phyloP scores from a whole-genome alignment of 805 yeast species.

The Metschnikowia sp. region DNA sequence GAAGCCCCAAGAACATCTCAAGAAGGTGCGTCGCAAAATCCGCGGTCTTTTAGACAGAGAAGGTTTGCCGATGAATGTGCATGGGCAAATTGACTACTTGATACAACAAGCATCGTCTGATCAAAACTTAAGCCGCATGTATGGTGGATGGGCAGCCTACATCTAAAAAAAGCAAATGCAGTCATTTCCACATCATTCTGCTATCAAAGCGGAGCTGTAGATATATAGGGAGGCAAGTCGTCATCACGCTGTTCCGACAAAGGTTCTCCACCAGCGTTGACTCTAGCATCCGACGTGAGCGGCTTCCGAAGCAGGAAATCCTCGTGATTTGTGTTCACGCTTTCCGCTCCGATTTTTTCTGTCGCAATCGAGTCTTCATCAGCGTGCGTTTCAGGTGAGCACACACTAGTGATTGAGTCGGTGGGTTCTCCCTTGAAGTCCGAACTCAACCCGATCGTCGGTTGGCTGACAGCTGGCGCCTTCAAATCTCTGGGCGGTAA shows the following conservation, averaged over 20 bases:
- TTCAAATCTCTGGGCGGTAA: slow-evolving; percentile 5
- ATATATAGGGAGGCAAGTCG: background rate
- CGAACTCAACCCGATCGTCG: too few species aligned
- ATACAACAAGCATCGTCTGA: slow-evolving; percentile 76
- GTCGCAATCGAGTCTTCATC: too few species aligned
- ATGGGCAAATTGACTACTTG: slow-evolving; percentile 88
- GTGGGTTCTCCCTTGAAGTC: too few species aligned
- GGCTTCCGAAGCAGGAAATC: too few species aligned
- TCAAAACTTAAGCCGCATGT: slow-evolving; percentile 78
- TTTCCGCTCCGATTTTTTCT: too few species aligned
- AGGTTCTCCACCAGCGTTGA: slow-evolving; percentile 2
- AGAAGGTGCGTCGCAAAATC: slow-evolving; percentile 71
- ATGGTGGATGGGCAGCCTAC: slow-evolving; percentile 79
- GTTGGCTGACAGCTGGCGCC: background rate
- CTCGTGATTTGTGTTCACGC: too few species aligned
- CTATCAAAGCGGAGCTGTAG: slow-evolving; percentile 4
- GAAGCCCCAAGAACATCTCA: slow-evolving; percentile 65
- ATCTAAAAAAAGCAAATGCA: background rate
- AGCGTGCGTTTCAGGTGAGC: too few species aligned
- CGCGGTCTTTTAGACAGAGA: slow-evolving; percentile 78
- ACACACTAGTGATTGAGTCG: too few species aligned
- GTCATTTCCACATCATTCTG: background rate
- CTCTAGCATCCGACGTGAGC: background rate
- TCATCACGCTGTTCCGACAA: slow-evolving; percentile 1
- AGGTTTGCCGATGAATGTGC: slow-evolving; percentile 82